Percentiles rank a stretch among this genome's conserved stretches.
These are phyloP conservation scores for Agrostemma githago DNA, from an alignment of 148 eudicot genomes.

Conservation along the genomic window DNA sequence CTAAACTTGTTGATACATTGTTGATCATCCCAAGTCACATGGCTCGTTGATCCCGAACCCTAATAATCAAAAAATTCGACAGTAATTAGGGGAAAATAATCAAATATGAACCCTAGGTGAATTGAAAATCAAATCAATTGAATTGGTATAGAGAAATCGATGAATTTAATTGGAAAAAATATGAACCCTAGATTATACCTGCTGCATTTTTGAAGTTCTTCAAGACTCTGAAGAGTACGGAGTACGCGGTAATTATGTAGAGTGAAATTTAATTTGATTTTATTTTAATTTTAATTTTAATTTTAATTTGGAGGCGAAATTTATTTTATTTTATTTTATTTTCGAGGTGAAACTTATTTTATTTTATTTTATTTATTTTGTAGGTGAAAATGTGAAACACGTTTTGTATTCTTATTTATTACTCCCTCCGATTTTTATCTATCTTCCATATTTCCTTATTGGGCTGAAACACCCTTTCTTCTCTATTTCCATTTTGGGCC, in stretches of 20 bases:
- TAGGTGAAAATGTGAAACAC: too few relatives aligned
- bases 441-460: too few relatives aligned
- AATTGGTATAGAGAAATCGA: not conserved
- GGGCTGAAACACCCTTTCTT: too few relatives aligned
- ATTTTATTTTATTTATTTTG: too few relatives aligned
- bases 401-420: too few relatives aligned
- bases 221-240: not conserved
- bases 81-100: not conserved
- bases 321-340: too few relatives aligned
- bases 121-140: not conserved
- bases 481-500: too few relatives aligned
- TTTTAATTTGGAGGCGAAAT: too few relatives aligned
- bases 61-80: slow-evolving; percentile 7
- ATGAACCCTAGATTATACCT: not conserved
- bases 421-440: too few relatives aligned
- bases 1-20: slow-evolving; percentile 92
- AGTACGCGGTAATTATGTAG: not conserved
- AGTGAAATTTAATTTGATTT: too few relatives aligned
- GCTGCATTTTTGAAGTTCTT: not conserved
- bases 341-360: too few relatives aligned
- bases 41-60: slow-evolving; percentile 71
- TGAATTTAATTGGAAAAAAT: not conserved
- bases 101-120: not conserved
- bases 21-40: slow-evolving; percentile 98
- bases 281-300: too few relatives aligned